Conservation (phyloP, 2,329 filamentous ascomycete genomes). For the Fusarium siculi region DNA sequence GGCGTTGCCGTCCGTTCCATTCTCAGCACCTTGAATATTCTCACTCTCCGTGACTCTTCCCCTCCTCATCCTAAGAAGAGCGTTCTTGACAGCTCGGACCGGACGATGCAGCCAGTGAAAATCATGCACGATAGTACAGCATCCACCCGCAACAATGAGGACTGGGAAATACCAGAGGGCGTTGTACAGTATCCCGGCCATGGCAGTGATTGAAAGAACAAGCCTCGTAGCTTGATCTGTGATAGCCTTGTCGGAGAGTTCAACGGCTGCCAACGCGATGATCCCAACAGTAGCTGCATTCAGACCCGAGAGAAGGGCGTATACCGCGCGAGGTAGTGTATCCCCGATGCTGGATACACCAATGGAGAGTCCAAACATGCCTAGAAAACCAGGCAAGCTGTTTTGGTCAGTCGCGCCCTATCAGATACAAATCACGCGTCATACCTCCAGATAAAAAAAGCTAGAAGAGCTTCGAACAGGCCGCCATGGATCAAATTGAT, state of each 20-base stretch:
- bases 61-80: fast-evolving
- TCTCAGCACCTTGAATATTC: background rate
- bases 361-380: conserved; percentile 74
- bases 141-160: conserved; percentile 46
- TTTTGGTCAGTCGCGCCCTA: background rate
- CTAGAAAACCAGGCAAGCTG: conserved; percentile 73
- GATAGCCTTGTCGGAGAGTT: conserved; percentile 74
- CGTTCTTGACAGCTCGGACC: fast-evolving
- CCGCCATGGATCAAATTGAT: conserved; percentile 73
- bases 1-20: background rate
- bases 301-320: conserved; percentile 76
- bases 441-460: conserved; percentile 74
- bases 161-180: conserved; percentile 80
- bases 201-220: conserved; percentile 70
- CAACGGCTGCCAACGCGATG: conserved; percentile 74
- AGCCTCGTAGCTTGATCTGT: conserved; percentile 71
- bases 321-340: conserved; percentile 69
- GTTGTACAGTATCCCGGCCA: conserved; percentile 75
- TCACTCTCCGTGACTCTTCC: fast-evolving
- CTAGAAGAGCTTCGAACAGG: conserved; percentile 65
- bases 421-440: no score
- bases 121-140: background rate
- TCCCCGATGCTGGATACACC: conserved; percentile 71
- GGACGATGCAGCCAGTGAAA: conserved; percentile 55
- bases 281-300: conserved; percentile 79